Base-by-base conservation (phyloP, 2,329 filamentous ascomycete genomes). In the Fusarium cyanostomum region DNA sequence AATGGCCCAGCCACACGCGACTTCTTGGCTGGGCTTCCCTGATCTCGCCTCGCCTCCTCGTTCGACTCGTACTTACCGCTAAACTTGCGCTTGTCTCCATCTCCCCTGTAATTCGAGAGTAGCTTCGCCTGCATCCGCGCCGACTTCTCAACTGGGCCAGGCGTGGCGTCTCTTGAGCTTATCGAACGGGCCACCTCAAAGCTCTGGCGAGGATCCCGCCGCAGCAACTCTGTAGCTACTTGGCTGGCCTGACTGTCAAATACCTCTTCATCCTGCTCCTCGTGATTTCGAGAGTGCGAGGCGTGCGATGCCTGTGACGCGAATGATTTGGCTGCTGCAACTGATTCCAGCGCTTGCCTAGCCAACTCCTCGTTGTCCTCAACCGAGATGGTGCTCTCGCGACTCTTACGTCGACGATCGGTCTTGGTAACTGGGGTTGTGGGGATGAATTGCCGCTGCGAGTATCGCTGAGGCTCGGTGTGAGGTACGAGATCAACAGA, bases 371-470 rank as follows among this genome's bases (percentile, higher is more conserved):
- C 86, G 46, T 83, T 85, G 56, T 88, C 84, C 38, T 84, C 84
- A 16, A 86, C 89, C 1, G 92, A 95, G 44, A 95, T 93, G 2
- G 92, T 96, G 78, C 91, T 94, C 74, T 96, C 92, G 58, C 92
- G 87, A 74, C 92, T 93, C 75, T 88, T 87, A 49, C 86, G 86
- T 33, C 85, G 82, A 44, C 80, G 79, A 16, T 80, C 78, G 31
- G 73, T 71, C 45, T 72, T 73, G 12, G 77, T 74, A 8, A 76
- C 74, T 2, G 82, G 80, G 0, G 81, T 82, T n/a, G 78, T 79
- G 7, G 81, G 78, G 3, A 77, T 71, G 54, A 78, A 78, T n/a
- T 79, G 78, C 44, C 72, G 64, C 56, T 72, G 74, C 9, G 68
- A 56, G 58, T 80, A 78, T 37, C 81, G 80, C 16, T 82, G 81